A percentile compares a stretch with the other conserved stretches of the same genome.
Evolutionary conservation across 495 filamentous ascomycete genomes (phyloP).

Genomic region (Aspergillus cavernicola): DNA sequence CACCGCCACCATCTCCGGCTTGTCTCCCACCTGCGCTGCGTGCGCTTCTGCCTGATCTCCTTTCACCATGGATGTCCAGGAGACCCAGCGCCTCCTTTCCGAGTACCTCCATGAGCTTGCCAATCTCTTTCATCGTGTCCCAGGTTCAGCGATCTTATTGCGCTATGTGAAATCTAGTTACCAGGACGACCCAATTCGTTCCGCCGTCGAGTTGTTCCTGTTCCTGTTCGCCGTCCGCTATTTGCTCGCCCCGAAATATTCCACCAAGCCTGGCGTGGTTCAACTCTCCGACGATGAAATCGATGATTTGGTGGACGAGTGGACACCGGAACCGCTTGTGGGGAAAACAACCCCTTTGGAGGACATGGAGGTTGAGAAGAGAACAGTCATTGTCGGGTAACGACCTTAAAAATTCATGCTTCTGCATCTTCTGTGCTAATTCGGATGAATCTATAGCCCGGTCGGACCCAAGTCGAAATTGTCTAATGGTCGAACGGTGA

Average conservation of each 20-base stretch:
- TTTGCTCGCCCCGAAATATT: conserved; percentile 84
- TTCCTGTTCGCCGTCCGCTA: conserved; percentile 96
- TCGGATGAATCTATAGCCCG: conserved; percentile 52
- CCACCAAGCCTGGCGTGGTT: conserved; percentile 84
- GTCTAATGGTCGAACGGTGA: conserved; percentile 81
- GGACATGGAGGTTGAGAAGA: conserved; percentile 75
- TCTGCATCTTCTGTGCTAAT: not conserved
- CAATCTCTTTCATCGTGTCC: conserved; percentile 77
- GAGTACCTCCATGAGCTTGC: conserved; percentile 63
- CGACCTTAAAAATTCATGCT: conserved; percentile 2
- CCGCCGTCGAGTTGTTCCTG: conserved; percentile 88
- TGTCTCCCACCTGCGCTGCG: conserved; percentile 10
- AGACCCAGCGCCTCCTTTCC: conserved; percentile 67
- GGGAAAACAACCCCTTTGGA: conserved; percentile 66
- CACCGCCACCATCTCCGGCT: not conserved
- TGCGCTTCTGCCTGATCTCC: conserved; percentile 15
- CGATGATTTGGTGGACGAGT: conserved; percentile 95
- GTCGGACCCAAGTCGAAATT: conserved; percentile 89
- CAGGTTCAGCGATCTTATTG: conserved; percentile 89
- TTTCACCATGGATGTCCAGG: conserved; percentile 72
- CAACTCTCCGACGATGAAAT: conserved; percentile 92
- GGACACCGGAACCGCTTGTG: conserved; percentile 91
- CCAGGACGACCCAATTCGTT: conserved; percentile 92
- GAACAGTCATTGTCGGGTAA: conserved; percentile 85
- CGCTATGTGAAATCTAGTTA: conserved; percentile 96